phyloP scores from a whole-genome alignment of 129 eudicot species.

The Ambrosia trifida region DNA sequence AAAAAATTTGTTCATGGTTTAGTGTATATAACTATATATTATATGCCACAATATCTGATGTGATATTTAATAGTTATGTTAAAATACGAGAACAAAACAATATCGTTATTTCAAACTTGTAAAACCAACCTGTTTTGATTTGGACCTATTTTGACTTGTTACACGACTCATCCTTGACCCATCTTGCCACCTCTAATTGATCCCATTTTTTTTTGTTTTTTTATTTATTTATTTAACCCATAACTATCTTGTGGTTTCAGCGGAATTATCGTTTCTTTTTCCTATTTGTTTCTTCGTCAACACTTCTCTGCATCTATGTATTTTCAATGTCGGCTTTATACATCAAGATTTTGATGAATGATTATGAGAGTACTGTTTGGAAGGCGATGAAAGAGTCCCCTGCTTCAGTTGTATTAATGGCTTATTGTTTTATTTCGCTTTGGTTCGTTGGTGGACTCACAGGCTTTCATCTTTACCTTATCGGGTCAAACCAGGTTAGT shows the following conservation, averaged over 20 bases:
- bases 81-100: not conserved
- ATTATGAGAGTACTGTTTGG: slow-evolving; percentile 75
- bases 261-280: slow-evolving; percentile 95
- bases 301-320: slow-evolving; percentile 85
- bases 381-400: slow-evolving; percentile 94
- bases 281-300: slow-evolving; percentile 75
- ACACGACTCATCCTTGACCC: not conserved
- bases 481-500: slow-evolving; percentile 90
- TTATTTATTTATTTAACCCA: not conserved
- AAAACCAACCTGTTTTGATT: not conserved
- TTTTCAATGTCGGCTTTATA: slow-evolving; percentile 85
- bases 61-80: too few relatives aligned
- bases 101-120: not conserved
- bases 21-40: too few relatives aligned
- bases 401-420: slow-evolving; percentile 81
- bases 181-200: slow-evolving; percentile 1
- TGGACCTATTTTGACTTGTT: not conserved
- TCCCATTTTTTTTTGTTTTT: not conserved
- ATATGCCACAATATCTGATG: too few relatives aligned
- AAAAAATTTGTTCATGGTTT: too few relatives aligned
- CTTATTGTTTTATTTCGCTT: slow-evolving; percentile 76
- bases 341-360: slow-evolving; percentile 80
- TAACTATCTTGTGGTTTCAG: slow-evolving; percentile 42
- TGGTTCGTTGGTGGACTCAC: slow-evolving; percentile 99
- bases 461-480: slow-evolving; percentile 86